phyloP scores from a whole-genome alignment of 2,329 filamentous ascomycete genomes.

The Aspergillus intermedius region DNA sequence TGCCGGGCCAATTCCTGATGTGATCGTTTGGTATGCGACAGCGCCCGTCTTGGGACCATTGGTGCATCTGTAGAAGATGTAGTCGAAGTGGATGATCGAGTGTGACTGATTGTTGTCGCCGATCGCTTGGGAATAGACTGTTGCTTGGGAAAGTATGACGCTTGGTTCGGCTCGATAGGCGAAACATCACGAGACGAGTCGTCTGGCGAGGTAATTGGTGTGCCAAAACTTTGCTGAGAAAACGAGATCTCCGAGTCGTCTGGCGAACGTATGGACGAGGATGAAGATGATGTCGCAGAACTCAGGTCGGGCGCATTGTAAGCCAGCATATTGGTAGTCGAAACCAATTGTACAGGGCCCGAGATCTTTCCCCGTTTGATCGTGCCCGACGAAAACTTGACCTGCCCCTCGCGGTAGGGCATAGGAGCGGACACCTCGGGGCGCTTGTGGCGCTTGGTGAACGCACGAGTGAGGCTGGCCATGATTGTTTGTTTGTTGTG shows the following conservation, averaged over 20 bases:
- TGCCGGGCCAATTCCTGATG: constrained; percentile 68
- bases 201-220: constrained; percentile 44
- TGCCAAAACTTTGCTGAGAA: constrained; percentile 45
- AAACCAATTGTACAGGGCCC: constrained; percentile 74
- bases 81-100: constrained; percentile 38
- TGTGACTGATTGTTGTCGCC: constrained; percentile 56
- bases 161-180: constrained; percentile 36
- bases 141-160: constrained; percentile 61
- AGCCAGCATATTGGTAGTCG: constrained; percentile 92
- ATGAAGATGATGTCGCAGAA: constrained; percentile 39
- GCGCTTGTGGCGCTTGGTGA: constrained; percentile 44
- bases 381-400: constrained; percentile 38
- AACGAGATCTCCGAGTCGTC: constrained; percentile 60
- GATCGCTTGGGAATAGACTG: constrained; percentile 54
- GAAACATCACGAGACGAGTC: constrained; percentile 42
- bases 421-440: constrained; percentile 40
- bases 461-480: constrained; percentile 39
- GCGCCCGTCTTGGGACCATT: constrained; percentile 67
- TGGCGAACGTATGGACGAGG: constrained; percentile 53
- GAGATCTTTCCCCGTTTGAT: constrained; percentile 61
- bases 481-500: constrained; percentile 16
- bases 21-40: constrained; percentile 83
- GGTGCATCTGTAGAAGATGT: constrained; percentile 51
- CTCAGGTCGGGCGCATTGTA: constrained; percentile 86
- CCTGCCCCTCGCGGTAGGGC: constrained; percentile 40